Percentiles rank a stretch among this genome's conserved stretches.
These are phyloP conservation scores for Chaetomium strumarium DNA, from an alignment of 2,329 filamentous ascomycete genomes.

Conservation along the genomic window DNA sequence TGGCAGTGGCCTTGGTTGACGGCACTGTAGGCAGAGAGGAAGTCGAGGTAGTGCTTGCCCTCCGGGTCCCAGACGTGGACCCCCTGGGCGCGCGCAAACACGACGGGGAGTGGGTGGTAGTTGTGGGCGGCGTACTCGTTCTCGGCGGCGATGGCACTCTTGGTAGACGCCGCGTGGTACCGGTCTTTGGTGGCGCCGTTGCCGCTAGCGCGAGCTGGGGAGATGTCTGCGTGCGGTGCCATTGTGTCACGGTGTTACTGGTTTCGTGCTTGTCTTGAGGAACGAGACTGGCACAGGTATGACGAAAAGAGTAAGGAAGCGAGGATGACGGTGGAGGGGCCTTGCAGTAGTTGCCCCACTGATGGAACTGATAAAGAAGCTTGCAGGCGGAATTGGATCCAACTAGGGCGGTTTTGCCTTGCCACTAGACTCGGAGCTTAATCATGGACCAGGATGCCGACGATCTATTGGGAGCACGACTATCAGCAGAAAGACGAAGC, in stretches of 20 bases:
- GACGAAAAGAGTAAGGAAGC: not conserved
- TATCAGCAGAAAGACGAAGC: not conserved
- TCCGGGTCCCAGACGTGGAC: constrained; percentile 96
- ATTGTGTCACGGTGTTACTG: constrained; percentile 28
- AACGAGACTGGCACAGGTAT: not conserved
- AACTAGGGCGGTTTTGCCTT: not conserved
- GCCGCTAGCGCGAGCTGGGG: constrained; percentile 9
- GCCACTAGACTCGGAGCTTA: not conserved
- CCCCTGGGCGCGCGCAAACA: constrained; percentile 80
- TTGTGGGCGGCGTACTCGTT: constrained; percentile 90
- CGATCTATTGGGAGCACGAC: too few relatives aligned
- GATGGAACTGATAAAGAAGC: constrained; percentile 5
- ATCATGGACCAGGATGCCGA: not conserved
- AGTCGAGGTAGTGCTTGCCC: constrained; percentile 92
- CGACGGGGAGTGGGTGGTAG: constrained; percentile 94
- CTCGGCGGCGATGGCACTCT: constrained; percentile 74
- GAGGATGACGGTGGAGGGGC: constrained; percentile 1
- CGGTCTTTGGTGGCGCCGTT: constrained; percentile 18
- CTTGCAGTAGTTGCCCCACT: constrained; percentile 3
- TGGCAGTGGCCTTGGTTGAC: constrained; percentile 99
- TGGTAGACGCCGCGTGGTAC: constrained; percentile 72
- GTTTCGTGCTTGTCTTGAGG: not conserved
- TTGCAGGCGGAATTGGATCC: constrained; percentile 1
- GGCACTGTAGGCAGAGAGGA: constrained; percentile 94
- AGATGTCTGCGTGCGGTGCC: constrained; percentile 51